These are phyloP conservation scores for Metroxylon sagu DNA, from an alignment of 176 grass and related monocot species.

Conservation along the genomic window DNA sequence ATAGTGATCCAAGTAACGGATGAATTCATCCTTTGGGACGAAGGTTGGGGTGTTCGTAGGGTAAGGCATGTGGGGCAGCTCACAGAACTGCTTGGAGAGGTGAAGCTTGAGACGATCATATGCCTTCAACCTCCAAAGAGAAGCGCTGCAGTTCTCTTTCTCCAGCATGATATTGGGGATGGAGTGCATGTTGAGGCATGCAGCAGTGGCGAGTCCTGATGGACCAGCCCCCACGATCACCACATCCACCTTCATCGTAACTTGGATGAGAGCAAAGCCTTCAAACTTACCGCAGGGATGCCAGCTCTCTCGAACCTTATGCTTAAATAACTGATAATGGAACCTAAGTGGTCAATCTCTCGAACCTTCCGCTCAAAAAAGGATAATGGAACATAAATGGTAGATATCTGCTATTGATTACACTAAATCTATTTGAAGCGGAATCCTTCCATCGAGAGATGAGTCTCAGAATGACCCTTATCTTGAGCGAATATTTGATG, in stretches of 20 bases:
- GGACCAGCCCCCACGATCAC: conserved; percentile 34
- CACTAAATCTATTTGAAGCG: too few species aligned
- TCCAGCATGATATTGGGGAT: conserved; percentile 17
- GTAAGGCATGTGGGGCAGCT: conserved; percentile 16
- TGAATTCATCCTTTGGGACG: conserved; percentile 14
- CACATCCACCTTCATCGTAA: not conserved
- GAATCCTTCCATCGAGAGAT: too few species aligned
- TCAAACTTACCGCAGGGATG: too few species aligned
- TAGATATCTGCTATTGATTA: too few species aligned
- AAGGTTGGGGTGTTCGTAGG: not conserved
- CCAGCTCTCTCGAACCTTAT: too few species aligned
- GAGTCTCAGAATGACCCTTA: too few species aligned
- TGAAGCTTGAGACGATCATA: conserved; percentile 35
- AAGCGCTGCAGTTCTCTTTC: conserved; percentile 13
- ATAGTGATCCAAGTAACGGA: conserved; percentile 21
- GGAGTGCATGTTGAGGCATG: not conserved
- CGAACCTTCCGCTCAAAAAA: too few species aligned
- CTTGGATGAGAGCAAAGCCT: too few species aligned
- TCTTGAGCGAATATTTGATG: too few species aligned
- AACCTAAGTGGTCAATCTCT: too few species aligned
- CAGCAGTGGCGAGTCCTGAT: conserved; percentile 8
- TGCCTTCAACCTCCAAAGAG: conserved; percentile 23
- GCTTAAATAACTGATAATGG: too few species aligned
- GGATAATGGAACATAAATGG: too few species aligned
- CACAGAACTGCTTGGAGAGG: conserved; percentile 32